Conservation (phyloP, 768 basidiomycete species). For the Podaxis carcinomalis region DNA sequence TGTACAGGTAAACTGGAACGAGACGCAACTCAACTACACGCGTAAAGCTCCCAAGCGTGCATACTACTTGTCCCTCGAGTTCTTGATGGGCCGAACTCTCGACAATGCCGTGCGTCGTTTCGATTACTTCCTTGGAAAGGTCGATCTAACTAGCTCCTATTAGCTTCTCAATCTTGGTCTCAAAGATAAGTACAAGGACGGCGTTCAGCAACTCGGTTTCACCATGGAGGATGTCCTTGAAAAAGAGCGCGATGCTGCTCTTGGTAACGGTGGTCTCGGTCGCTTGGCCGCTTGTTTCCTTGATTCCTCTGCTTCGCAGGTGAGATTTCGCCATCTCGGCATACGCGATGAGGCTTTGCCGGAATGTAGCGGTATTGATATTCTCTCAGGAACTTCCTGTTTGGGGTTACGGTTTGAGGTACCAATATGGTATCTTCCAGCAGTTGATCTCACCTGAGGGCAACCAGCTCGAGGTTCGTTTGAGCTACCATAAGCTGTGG, state of each 20-base stretch:
- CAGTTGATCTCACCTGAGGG: slow-evolving; percentile 84
- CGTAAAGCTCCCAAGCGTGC: slow-evolving; percentile 85
- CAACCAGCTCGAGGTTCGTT: slow-evolving; percentile 64
- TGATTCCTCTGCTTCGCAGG: slow-evolving; percentile 85
- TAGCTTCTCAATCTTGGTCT: slow-evolving; percentile 86
- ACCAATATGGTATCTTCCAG: slow-evolving; percentile 96
- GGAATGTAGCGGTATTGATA: background rate
- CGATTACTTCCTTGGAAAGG: background rate
- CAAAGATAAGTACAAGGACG: slow-evolving; percentile 67
- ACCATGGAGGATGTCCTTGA: slow-evolving; percentile 83
- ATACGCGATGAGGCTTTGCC: background rate
- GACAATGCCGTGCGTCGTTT: slow-evolving; percentile 52
- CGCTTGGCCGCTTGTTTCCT: slow-evolving; percentile 97
- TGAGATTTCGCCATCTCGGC: slow-evolving; percentile 46
- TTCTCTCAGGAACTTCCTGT: slow-evolving; percentile 66
- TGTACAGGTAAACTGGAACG: slow-evolving; percentile 76
- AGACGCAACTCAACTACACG: slow-evolving; percentile 71
- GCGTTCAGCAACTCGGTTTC: slow-evolving; percentile 80
- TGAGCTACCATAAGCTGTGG: background rate
- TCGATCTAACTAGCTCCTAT: background rate
- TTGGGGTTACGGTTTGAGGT: slow-evolving; percentile 93
- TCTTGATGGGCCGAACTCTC: slow-evolving; percentile 79
- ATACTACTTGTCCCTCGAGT: slow-evolving; percentile 96
- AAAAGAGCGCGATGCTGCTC: slow-evolving; percentile 88
- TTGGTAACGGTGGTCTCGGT: slow-evolving; percentile 95